phyloP scores from a whole-genome alignment of 1,284 basidiomycete species.

The Tetrapyrgos nigripes region DNA sequence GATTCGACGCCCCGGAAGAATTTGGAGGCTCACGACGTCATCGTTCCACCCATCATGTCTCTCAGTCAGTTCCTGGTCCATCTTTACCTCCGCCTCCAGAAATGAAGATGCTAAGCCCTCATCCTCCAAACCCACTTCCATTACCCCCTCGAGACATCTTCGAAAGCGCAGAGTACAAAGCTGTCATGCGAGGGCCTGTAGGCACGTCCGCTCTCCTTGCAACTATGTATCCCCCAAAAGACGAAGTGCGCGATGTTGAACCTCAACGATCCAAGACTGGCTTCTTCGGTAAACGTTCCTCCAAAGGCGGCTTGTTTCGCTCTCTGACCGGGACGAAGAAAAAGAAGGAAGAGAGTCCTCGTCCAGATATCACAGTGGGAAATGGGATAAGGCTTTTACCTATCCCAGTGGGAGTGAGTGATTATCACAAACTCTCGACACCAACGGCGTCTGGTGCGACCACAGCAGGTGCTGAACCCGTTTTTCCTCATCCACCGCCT shows the following conservation, averaged over 20 bases:
- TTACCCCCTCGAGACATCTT: slow-evolving; percentile 56
- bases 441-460: not conserved
- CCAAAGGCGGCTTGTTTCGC: slow-evolving; percentile 21
- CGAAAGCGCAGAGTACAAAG: slow-evolving; percentile 53
- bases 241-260: not conserved
- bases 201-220: slow-evolving; percentile 45
- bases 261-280: slow-evolving; percentile 15
- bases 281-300: slow-evolving; percentile 17
- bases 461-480: not conserved
- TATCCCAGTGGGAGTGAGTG: slow-evolving; percentile 6
- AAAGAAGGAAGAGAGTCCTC: slow-evolving; percentile 28
- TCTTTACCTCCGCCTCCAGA: slow-evolving; percentile 2
- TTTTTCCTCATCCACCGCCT: not conserved
- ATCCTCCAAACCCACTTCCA: slow-evolving; percentile 54
- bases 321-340: slow-evolving; percentile 19
- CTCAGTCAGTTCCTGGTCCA: not conserved
- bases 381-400: slow-evolving; percentile 14
- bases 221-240: slow-evolving; percentile 15
- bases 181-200: slow-evolving; percentile 49
- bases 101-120: not conserved
- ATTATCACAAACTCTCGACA: not conserved
- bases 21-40: not conserved
- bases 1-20: not conserved
- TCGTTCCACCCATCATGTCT: not conserved
- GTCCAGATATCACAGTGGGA: not conserved